Base-by-base conservation (phyloP, 1,284 basidiomycete species). In the Pterula multifida region DNA sequence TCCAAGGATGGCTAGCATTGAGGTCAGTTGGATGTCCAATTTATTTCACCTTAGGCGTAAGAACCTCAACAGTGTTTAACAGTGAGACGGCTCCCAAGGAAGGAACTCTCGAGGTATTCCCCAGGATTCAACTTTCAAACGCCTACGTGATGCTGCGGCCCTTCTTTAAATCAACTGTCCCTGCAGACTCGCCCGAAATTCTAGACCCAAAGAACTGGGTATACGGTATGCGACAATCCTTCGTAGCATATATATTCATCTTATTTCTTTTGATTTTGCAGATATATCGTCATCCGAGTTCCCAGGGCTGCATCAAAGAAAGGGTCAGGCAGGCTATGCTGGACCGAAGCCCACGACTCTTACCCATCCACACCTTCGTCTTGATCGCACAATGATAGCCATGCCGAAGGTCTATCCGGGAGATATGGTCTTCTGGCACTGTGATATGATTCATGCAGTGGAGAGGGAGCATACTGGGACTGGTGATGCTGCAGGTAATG, bases 81-180 rank as follows among this genome's bases (percentile, higher is more conserved):
- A 32, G 28, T 15, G 28, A 32, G 15, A 85, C 84, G 0, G 76
- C 75, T 0, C 75, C 80, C 0, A 67, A 68, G 3, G 81, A 90
- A 60, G 88, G 89, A 11, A 83, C 82, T 0, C 63, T 85, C 2
- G 67, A 69, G 1, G 75, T 85, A n/a, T 70, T 76, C 26, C 81
- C 84, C 0, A 63, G 75, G 57, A 61, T 85, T 22, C 65, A 67
- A 12, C 70, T 79, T 45, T 64, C 76, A 26, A 73, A 77, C 0
- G 81, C 87, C 0, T 91, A 90, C 59, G 68, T 80, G 46, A 72
- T 90, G 11, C 69, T 91, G 0, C 76, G 87, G 0, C 87, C 86
- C 0, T 85, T 90, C 67, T 90, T 90, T 75, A 32, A 32, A 15
- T 32, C 28, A 32, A 32, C 28, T 67, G 67, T 6, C 71, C 64